Evolutionary conservation across 2,329 filamentous ascomycete species (phyloP).

Genomic region (Pyrenophora graminea): DNA sequence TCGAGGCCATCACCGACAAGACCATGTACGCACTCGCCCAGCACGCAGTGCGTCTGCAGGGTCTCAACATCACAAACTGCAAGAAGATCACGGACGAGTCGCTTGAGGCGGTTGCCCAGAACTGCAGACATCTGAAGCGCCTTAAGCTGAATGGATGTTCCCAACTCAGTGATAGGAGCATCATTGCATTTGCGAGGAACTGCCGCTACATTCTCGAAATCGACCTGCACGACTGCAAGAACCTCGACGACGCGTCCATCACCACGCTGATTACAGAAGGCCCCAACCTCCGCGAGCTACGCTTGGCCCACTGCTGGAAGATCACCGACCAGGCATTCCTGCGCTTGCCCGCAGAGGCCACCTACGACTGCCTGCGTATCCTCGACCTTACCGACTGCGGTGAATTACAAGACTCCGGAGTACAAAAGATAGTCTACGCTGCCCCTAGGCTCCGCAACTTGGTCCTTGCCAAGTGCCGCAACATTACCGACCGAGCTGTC

Average conservation of each 20-base stretch:
- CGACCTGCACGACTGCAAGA: constrained; percentile 83
- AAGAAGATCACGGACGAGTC: constrained; percentile 83
- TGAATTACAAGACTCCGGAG: constrained; percentile 80
- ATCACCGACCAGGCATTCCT: constrained; percentile 90
- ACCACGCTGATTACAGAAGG: constrained; percentile 79
- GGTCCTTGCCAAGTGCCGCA: constrained; percentile 90
- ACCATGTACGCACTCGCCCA: constrained; percentile 78
- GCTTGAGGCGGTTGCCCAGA: constrained; percentile 77
- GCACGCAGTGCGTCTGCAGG: constrained; percentile 84
- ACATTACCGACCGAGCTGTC: constrained; percentile 88
- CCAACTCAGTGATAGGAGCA: constrained; percentile 80
- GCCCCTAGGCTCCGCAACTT: constrained; percentile 90
- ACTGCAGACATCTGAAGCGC: constrained; percentile 84
- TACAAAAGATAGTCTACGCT: constrained; percentile 83
- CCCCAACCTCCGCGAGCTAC: constrained; percentile 83
- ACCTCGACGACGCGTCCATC: constrained; percentile 81
- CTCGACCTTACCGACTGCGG: constrained; percentile 89
- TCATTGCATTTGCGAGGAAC: constrained; percentile 82
- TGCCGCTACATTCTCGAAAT: constrained; percentile 96
- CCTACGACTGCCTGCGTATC: constrained; percentile 87
- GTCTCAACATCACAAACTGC: constrained; percentile 89
- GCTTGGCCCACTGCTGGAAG: constrained; percentile 80
- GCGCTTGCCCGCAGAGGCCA: constrained; percentile 67
- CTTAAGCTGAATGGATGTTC: constrained; percentile 92
- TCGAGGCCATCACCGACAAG: constrained; percentile 78